Evolutionary conservation across 2,329 filamentous ascomycete genomes (phyloP), one percentile per base, ranked within the genome.

Genomic region (Colletotrichum cuscutae): DNA sequence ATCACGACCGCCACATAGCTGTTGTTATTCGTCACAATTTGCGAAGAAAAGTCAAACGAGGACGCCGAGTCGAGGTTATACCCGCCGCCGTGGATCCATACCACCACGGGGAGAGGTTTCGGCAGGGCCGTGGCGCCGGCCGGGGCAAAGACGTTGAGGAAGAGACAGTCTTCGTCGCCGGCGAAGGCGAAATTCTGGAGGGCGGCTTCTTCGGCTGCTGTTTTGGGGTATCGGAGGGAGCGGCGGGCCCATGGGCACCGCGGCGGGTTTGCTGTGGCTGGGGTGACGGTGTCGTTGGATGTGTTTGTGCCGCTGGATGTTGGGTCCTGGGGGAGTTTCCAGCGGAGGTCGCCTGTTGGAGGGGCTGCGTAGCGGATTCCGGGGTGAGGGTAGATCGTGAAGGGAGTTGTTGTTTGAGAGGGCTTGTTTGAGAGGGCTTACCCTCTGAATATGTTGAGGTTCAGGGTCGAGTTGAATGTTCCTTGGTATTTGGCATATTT

Each of bases 31-130:
- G 65, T 58, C 28, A 37, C 63, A 26, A 71, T 52, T 32, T 71
- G 64, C 62, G 58, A 64, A 26, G 30, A 58, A 35, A 57, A 63
- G 32, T 69, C 60, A 42, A 59, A 68, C 0, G 46, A 15, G 22
- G 49, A 52, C 3, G 70, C 70, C 5, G n/a, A 19, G 53, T 71
- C 58, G 15, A 72, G 65, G n/a, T 56, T 53, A 53, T 74, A 75
- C 8, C 74, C 74, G 26, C 74, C 74, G 5, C 74, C 74, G 42
- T 76, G 74, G 52, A 76, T 75, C 70, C 74, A 72, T 5, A 76
- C 74, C 6, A 72, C 46, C 1, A 75, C 65, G n/a, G 69, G 66
- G 0, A 75, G 74, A 5, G 63, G 12, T 3, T 71, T 61, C 1
- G 76, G 37, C 37, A 7, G 37, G 2, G 15, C 2, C 1, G 37